These are phyloP conservation scores for Fraxinus cuspidata DNA, from an alignment of 257 asterid species.

Conservation along the genomic window DNA sequence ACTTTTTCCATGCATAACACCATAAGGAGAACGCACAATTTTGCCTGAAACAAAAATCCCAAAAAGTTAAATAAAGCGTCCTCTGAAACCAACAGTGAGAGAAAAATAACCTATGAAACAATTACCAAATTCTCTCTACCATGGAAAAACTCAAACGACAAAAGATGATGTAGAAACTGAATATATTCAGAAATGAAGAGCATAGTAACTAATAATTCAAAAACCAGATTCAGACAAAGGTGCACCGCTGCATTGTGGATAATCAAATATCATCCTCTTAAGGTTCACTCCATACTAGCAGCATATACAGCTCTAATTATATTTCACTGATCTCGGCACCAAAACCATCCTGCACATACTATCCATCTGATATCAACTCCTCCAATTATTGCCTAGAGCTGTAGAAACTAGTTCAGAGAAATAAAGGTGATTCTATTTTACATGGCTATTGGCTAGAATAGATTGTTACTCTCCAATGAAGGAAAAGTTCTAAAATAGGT, in stretches of 20 bases:
- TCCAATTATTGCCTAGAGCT: neutral
- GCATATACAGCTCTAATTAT: neutral
- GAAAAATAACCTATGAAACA: conserved; percentile 12
- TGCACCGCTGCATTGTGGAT: neutral
- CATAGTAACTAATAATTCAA: neutral
- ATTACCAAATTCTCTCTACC: neutral
- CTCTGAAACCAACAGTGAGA: conserved; percentile 19
- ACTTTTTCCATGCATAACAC: conserved; percentile 95
- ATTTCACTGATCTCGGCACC: neutral
- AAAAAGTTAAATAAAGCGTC: neutral
- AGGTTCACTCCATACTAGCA: neutral
- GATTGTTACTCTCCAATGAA: neutral
- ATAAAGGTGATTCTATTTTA: neutral
- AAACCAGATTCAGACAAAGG: neutral
- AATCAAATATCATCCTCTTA: neutral
- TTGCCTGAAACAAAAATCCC: conserved; percentile 51
- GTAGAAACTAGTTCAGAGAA: neutral
- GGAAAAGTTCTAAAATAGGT: neutral
- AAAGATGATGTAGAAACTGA: neutral
- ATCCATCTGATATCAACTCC: neutral
- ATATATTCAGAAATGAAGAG: neutral
- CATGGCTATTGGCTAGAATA: neutral
- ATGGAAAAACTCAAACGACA: conserved; percentile 21
- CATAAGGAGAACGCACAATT: conserved; percentile 81
- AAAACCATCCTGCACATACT: neutral